Percentiles rank a stretch among this genome's conserved stretches.
Evolutionary conservation across 495 filamentous ascomycete species (phyloP).

Genomic region (Penicillium cosmopolitanum): DNA sequence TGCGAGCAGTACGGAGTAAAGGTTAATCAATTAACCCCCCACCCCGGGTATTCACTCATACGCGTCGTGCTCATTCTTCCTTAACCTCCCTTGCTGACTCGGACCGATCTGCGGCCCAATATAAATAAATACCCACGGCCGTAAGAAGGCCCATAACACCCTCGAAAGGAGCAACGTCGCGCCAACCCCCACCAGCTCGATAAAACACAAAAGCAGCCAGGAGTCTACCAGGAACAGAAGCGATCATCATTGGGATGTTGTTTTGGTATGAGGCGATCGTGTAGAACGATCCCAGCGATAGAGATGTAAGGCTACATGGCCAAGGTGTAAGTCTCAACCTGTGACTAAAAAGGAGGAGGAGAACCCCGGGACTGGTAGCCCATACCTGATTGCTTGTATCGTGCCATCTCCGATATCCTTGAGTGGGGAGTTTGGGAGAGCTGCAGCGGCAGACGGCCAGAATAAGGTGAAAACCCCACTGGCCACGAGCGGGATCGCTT

Average conservation of each 20-base stretch:
- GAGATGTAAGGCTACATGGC: slow-evolving; percentile 21
- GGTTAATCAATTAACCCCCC: too few species aligned
- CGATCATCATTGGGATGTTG: slow-evolving; percentile 31
- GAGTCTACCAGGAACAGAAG: slow-evolving; percentile 24
- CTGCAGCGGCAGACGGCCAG: slow-evolving; percentile 17
- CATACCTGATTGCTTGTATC: slow-evolving; percentile 31
- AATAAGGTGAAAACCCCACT: slow-evolving; percentile 26
- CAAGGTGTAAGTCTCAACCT: neutral
- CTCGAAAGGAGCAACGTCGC: slow-evolving; percentile 31
- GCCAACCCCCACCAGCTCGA: slow-evolving; percentile 22
- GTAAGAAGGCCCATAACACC: slow-evolving; percentile 25
- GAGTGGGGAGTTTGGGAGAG: slow-evolving; percentile 17
- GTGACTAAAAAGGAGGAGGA: neutral
- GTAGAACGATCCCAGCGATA: slow-evolving; percentile 27
- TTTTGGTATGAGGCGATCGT: slow-evolving; percentile 29
- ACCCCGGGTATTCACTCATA: neutral
- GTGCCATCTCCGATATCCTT: slow-evolving; percentile 21
- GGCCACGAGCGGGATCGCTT: slow-evolving; percentile 24
- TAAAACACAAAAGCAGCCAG: slow-evolving; percentile 27
- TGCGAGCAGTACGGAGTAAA: too few species aligned
- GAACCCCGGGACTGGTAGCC: too few species aligned
- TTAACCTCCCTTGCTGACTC: neutral
- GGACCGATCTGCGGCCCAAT: slow-evolving; percentile 3
- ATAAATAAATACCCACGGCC: slow-evolving; percentile 24
- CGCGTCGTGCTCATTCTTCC: slow-evolving; percentile 7